Conservation (phyloP, 768 basidiomycete species). For the Solioccasus polychromus region DNA sequence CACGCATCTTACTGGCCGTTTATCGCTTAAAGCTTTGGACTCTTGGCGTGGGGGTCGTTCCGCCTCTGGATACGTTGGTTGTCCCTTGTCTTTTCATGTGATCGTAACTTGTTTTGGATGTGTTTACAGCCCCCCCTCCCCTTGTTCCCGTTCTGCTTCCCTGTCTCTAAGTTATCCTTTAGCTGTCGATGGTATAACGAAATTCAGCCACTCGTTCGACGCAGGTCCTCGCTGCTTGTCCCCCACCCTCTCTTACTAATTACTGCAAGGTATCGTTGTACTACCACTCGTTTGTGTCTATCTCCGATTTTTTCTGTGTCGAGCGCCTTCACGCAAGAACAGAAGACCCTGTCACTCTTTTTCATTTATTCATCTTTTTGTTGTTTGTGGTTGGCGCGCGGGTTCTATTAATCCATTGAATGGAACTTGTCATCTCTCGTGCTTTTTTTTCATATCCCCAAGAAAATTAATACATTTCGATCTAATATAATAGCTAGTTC, state of each 20-base stretch:
- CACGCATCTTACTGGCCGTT: constrained; percentile 10
- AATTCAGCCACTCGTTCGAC: constrained; percentile 1
- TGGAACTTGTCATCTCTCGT: too few relatives aligned
- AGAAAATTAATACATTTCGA: too few relatives aligned
- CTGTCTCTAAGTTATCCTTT: constrained; percentile 8
- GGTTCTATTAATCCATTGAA: background rate
- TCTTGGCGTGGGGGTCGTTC: constrained; percentile 11
- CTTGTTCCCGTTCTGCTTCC: constrained; percentile 5
- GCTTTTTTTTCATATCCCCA: too few relatives aligned
- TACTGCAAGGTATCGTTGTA: constrained; percentile 21
- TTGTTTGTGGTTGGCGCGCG: background rate
- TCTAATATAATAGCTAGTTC: too few relatives aligned
- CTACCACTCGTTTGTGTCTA: constrained; percentile 22
- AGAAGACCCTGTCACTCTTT: constrained; percentile 11
- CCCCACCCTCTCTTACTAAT: constrained; percentile 11
- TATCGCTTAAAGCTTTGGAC: constrained; percentile 12
- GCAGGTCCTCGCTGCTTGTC: constrained; percentile 3
- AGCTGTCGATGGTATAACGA: constrained; percentile 16
- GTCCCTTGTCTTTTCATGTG: constrained; percentile 5
- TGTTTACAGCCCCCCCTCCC: constrained; percentile 5
- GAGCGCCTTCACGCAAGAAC: constrained; percentile 11
- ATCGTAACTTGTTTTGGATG: constrained; percentile 13
- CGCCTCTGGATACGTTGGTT: constrained; percentile 15
- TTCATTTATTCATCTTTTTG: background rate
- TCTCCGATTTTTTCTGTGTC: constrained; percentile 3